Conservation (phyloP, 108 stramenopile species). For the Fragilaria crotonensis region DNA sequence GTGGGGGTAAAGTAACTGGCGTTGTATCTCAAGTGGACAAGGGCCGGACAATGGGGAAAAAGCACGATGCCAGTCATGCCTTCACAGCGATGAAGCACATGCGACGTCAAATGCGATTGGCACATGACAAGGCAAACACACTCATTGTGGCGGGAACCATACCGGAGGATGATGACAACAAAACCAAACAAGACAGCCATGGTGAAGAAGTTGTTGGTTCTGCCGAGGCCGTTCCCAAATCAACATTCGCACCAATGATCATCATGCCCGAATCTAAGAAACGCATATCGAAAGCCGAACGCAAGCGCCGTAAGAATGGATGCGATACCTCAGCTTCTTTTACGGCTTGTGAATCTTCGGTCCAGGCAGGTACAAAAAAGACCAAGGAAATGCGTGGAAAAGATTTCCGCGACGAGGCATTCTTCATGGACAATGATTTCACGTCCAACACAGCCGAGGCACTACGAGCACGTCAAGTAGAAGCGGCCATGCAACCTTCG, state of each 20-base stretch:
- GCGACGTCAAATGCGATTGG: conserved; percentile 84
- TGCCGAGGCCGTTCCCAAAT: conserved; percentile 1
- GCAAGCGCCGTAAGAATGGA: conserved; percentile 78
- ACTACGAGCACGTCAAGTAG: conserved; percentile 60
- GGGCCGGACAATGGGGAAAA: conserved; percentile 36
- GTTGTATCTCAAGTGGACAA: conserved; percentile 75
- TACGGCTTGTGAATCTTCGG: not conserved
- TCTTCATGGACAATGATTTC: conserved; percentile 82
- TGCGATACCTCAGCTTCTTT: conserved; percentile 19
- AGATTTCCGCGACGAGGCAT: conserved; percentile 74
- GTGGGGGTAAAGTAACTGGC: conserved; percentile 65
- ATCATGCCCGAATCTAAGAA: conserved; percentile 34
- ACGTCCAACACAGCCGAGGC: conserved; percentile 65
- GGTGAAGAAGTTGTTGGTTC: not conserved
- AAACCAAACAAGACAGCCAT: conserved; percentile 1
- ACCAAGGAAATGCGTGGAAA: conserved; percentile 43
- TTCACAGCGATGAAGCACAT: conserved; percentile 84
- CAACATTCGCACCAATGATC: not conserved
- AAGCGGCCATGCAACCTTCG: conserved; percentile 85
- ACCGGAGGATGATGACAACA: conserved; percentile 5
- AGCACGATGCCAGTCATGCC: conserved; percentile 54
- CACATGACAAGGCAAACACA: conserved; percentile 65
- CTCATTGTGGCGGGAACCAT: conserved; percentile 71
- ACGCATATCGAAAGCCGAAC: conserved; percentile 88
- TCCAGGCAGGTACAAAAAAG: conserved; percentile 20